Conservation (phyloP, 73 alveolate genomes). For the Paraurostyla sp. region DNA sequence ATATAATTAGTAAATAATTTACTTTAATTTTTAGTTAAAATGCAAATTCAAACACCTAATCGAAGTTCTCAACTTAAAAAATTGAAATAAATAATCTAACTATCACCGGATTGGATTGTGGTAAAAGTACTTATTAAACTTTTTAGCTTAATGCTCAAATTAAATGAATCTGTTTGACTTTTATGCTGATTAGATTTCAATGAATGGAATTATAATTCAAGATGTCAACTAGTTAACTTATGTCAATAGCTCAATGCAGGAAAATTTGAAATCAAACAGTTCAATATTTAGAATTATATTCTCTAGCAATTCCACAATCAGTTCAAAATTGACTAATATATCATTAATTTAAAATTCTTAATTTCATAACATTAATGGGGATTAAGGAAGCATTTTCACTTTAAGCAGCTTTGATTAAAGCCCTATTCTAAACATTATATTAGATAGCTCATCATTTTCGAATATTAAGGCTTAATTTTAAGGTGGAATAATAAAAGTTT, state of each 20-base stretch:
- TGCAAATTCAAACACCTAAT: too few relatives aligned
- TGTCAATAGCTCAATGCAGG: background rate
- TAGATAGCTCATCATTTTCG: background rate
- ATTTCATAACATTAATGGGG: background rate
- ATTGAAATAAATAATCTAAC: too few relatives aligned
- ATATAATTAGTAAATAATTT: too few relatives aligned
- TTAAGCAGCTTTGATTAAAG: background rate
- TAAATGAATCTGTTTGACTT: background rate
- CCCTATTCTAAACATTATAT: background rate
- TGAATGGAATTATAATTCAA: background rate
- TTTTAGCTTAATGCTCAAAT: background rate
- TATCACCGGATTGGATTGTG: too few relatives aligned
- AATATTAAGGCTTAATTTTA: background rate
- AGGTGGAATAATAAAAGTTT: background rate
- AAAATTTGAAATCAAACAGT: background rate
- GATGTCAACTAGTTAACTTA: background rate
- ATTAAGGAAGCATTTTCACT: background rate
- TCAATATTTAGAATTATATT: background rate
- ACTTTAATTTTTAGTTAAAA: too few relatives aligned
- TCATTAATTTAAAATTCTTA: background rate
- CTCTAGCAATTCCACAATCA: background rate
- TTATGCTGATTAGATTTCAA: background rate
- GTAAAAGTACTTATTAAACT: too few relatives aligned
- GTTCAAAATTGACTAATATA: background rate
- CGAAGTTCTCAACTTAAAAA: too few relatives aligned